Base-by-base conservation (phyloP, 129 eudicot species). In the Solidago caesia region DNA sequence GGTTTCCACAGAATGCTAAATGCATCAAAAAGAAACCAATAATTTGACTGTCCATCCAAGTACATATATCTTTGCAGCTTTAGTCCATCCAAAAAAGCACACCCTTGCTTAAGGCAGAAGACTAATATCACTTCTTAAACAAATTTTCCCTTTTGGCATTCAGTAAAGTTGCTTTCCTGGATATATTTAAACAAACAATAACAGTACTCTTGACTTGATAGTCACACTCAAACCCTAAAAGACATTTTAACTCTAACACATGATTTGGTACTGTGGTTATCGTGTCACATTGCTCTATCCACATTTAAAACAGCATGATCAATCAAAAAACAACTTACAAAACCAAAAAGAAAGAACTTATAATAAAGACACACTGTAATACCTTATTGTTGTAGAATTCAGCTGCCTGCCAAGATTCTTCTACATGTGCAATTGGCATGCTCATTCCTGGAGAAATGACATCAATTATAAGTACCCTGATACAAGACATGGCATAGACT, bases 371-470 rank as follows among this genome's bases (percentile, higher is more conserved):
- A 56, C 8, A 42, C 2, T 41, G 39, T 64, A 59, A 12, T 79
- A 94, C 98, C 98, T 94, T 94, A 80, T 94, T 91, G 80, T 76
- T 86, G 74, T 94, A 94, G 79, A 94, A 94, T 77, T 94, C 97
- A 48, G 99, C 97, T 87, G 87, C 84, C 75, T 94, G 97, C 99
- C 99, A 94, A 77, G 92, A 88, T 81, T 94, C 99, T 84, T 94
- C 99, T 75, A 94, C 99, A 57, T 94, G 97, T 44, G 87, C 87
- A 72, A 87, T 91, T 62, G 99, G 99, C 92, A 94, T 85, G 88
- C 91, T 94, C 99, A 94, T 88, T 79, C 99, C 99, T 94, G 77
- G 7, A 46, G 72, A 75, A 61, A 65, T 39, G 26, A 41, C n/a
- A 64, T 64, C 45, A 65, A 26, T 57, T 80, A 65, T 6, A 63